phyloP scores from a whole-genome alignment of 306 rosid species.

The Neltuma alba region DNA sequence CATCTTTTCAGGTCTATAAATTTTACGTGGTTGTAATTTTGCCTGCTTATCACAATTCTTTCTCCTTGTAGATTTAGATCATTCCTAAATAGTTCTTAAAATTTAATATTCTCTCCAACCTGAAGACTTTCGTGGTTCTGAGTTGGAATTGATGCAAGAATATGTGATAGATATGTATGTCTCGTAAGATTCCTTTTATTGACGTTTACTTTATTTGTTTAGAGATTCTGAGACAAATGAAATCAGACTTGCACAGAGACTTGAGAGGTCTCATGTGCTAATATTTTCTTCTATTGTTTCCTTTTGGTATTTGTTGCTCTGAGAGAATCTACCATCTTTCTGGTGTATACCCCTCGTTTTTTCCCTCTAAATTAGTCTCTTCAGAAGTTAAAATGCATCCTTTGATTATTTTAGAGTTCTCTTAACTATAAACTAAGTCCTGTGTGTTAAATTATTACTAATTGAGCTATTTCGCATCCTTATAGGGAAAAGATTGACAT shows the following conservation, averaged over 20 bases:
- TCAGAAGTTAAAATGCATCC: constrained; percentile 11
- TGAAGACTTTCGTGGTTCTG: background rate
- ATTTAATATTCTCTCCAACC: background rate
- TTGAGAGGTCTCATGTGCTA: constrained; percentile 15
- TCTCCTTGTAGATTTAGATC: background rate
- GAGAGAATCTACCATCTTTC: constrained; percentile 4
- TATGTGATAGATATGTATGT: background rate
- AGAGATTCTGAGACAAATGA: background rate
- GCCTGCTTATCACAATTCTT: background rate
- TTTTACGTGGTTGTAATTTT: constrained; percentile 2
- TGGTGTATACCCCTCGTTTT: constrained; percentile 2
- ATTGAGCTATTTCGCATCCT: constrained; percentile 35
- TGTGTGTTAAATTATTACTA: constrained; percentile 14
- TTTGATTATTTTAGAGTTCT: background rate
- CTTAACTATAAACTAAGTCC: constrained; percentile 16
- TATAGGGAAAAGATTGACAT: constrained; percentile 82
- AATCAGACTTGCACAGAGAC: constrained; percentile 5
- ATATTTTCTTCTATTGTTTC: background rate
- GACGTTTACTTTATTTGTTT: background rate
- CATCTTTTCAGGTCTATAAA: constrained; percentile 77
- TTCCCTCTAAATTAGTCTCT: background rate
- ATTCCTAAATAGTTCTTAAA: constrained; percentile 3
- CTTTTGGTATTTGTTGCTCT: background rate
- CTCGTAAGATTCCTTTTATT: background rate
- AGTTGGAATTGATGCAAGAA: background rate